These are phyloP conservation scores for Kokia cookei DNA, from an alignment of 441 rosid species.

Conservation along the genomic window DNA sequence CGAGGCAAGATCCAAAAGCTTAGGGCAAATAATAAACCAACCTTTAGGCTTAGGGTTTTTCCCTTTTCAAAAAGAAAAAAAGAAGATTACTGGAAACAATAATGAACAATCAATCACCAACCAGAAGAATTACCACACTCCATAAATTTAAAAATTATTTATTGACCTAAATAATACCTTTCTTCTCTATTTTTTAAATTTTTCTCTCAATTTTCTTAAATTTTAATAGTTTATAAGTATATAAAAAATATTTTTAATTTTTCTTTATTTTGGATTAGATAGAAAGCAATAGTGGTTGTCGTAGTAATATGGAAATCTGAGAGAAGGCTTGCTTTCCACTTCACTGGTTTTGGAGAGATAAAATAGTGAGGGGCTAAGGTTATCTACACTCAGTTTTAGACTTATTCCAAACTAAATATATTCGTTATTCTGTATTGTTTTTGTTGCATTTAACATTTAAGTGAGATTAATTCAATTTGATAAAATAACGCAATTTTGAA, in stretches of 20 bases:
- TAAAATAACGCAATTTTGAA: too few species aligned
- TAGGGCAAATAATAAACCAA: background rate
- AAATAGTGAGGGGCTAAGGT: background rate
- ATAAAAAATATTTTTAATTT: background rate
- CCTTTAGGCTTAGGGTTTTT: slow-evolving; percentile 7
- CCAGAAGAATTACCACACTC: background rate
- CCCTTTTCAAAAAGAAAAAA: background rate
- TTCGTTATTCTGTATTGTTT: background rate
- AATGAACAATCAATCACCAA: slow-evolving; percentile 1
- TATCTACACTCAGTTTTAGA: background rate
- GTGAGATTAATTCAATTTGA: too few species aligned
- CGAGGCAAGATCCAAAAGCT: slow-evolving; percentile 28
- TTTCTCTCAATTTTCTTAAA: background rate
- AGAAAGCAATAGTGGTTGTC: background rate
- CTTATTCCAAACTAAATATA: background rate
- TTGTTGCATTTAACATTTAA: background rate
- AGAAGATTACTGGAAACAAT: background rate
- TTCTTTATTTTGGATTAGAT: background rate
- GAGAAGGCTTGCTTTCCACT: background rate
- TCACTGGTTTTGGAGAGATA: background rate
- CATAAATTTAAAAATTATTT: background rate
- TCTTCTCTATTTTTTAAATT: background rate
- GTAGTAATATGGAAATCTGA: background rate
- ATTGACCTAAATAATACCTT: background rate
- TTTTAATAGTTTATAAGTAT: background rate